These are phyloP conservation scores for Harrya chromipes DNA, from an alignment of 768 basidiomycete genomes.

Conservation along the genomic window DNA sequence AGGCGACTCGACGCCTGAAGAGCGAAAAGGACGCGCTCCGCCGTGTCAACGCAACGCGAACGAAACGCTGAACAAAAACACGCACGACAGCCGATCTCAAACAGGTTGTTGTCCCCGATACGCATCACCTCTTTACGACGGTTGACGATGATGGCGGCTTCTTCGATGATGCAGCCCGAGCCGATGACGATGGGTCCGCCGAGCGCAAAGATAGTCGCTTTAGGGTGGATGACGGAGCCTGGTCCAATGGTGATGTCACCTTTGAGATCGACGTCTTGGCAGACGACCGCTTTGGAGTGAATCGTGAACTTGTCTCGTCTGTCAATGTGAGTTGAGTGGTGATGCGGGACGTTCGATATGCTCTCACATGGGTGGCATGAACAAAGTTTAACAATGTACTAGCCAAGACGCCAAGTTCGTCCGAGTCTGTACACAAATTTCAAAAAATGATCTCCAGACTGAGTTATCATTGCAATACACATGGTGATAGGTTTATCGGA, in stretches of 20 bases:
- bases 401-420: too few relatives aligned
- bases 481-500: background rate
- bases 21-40: background rate
- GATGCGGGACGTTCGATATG: background rate
- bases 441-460: too few relatives aligned
- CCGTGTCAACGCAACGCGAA: background rate
- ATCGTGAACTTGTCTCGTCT: slow-evolving; percentile 90
- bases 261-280: slow-evolving; percentile 91
- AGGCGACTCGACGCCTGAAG: slow-evolving; percentile 82
- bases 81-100: slow-evolving; percentile 92
- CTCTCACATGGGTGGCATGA: slow-evolving; percentile 32
- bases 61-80: slow-evolving; percentile 16
- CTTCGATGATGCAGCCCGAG: slow-evolving; percentile 86
- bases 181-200: slow-evolving; percentile 91
- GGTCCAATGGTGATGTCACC: slow-evolving; percentile 93
- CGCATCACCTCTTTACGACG: slow-evolving; percentile 87
- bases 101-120: slow-evolving; percentile 91
- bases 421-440: too few relatives aligned
- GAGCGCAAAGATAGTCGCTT: slow-evolving; percentile 89
- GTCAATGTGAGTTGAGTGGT: background rate
- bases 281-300: slow-evolving; percentile 87
- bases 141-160: slow-evolving; percentile 87
- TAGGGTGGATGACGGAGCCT: slow-evolving; percentile 91
- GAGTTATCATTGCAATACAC: background rate
- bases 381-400: slow-evolving; percentile 4